These are phyloP conservation scores for Taphrina confusa DNA, from an alignment of 1,139 yeast genomes.

Conservation along the genomic window DNA sequence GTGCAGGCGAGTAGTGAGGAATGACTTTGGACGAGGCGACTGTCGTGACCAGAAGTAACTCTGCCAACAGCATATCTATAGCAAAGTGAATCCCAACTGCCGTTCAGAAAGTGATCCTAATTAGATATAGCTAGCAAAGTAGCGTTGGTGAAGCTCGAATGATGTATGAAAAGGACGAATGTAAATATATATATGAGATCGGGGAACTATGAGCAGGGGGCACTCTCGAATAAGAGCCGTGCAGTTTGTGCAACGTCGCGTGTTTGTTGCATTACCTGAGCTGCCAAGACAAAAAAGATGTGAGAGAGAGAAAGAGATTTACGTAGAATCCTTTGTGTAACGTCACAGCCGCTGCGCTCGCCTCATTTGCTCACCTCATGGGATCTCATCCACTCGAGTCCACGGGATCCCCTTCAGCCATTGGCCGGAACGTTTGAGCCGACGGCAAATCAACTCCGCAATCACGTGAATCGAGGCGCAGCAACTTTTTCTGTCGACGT, in stretches of 20 bases:
- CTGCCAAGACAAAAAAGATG: no score
- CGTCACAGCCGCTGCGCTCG: background rate
- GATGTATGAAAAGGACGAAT: no score
- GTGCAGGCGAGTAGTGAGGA: background rate
- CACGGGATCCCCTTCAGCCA: no score
- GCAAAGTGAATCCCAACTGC: background rate
- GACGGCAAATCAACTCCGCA: no score
- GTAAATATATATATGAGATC: background rate
- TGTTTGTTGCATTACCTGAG: no score
- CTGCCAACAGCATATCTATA: background rate
- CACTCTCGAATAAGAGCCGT: no score
- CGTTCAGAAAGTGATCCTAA: no score
- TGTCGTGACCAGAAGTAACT: background rate
- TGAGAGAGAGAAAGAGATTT: no score
- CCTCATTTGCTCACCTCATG: background rate
- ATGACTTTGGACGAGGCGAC: constrained; percentile 13
- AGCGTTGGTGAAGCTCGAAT: no score
- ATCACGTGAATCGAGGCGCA: constrained; percentile 9
- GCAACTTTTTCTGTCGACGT: no score
- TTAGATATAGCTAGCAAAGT: no score
- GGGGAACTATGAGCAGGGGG: background rate
- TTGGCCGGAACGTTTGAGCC: no score
- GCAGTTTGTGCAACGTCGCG: background rate
- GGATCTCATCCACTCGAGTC: background rate
- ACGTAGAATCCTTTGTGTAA: background rate